phyloP scores from a whole-genome alignment of 139 green algal genomes.

The Trebouxia sp. region DNA sequence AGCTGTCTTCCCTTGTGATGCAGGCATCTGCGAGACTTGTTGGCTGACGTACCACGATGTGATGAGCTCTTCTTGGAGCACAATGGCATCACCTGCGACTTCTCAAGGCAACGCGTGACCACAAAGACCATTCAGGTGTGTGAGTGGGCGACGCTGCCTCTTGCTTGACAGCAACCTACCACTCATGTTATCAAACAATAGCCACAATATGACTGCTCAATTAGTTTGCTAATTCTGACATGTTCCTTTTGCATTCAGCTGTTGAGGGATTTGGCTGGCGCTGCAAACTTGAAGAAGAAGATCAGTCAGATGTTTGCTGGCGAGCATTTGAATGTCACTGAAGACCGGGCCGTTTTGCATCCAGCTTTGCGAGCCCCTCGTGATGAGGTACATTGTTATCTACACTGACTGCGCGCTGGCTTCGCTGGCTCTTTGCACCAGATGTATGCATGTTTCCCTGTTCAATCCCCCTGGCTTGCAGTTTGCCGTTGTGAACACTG shows the following conservation, averaged over 20 bases:
- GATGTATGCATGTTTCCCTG: too few species aligned
- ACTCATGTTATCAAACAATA: not conserved
- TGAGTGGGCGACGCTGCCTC: not conserved
- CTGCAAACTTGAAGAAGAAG: conserved; percentile 82
- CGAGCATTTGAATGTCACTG: conserved; percentile 94
- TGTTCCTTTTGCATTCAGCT: conserved; percentile 49
- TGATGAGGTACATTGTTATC: conserved; percentile 56
- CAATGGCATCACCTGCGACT: conserved; percentile 89
- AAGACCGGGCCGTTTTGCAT: conserved; percentile 97
- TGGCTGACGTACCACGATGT: conserved; percentile 77
- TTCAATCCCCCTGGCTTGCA: too few species aligned
- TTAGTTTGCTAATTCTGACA: not conserved
- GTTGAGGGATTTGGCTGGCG: conserved; percentile 71
- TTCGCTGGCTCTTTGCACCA: too few species aligned
- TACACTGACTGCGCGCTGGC: not conserved
- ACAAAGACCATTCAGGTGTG: conserved; percentile 82
- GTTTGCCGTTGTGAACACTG: too few species aligned
- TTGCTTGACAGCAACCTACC: not conserved
- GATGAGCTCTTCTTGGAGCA: conserved; percentile 81
- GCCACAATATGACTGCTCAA: not conserved
- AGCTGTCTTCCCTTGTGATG: not conserved
- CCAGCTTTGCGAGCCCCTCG: conserved; percentile 85
- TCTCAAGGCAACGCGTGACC: conserved; percentile 88
- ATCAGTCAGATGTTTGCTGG: conserved; percentile 95
- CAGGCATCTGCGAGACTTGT: conserved; percentile 87